Evolutionary conservation across 441 rosid genomes (phyloP).

Genomic region (Populus hybrid): DNA sequence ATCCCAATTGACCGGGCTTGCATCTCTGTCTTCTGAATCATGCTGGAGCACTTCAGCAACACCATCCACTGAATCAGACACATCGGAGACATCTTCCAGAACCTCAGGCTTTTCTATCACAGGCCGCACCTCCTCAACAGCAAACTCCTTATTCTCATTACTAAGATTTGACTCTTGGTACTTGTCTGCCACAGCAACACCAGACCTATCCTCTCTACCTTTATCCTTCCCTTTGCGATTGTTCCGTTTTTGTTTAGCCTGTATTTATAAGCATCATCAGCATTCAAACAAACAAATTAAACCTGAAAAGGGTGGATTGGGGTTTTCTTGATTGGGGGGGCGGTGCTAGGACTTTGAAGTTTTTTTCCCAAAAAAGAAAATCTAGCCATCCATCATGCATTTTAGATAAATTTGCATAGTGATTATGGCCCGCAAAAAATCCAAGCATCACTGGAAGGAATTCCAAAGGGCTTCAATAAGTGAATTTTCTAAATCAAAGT

Average conservation of each 20-base stretch:
- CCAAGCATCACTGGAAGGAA: neutral
- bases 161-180: constrained; percentile 35
- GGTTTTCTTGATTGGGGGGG: neutral
- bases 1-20: constrained; percentile 78
- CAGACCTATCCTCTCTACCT: constrained; percentile 60
- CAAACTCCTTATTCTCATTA: constrained; percentile 43
- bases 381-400: neutral
- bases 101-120: constrained; percentile 57
- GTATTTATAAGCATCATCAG: constrained; percentile 18
- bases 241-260: constrained; percentile 89
- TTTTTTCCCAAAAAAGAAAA: neutral
- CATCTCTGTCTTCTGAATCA: constrained; percentile 78
- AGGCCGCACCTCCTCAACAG: constrained; percentile 38
- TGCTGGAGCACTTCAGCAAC: constrained; percentile 56
- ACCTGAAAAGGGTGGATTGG: neutral
- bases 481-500: neutral
- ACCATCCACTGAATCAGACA: constrained; percentile 72
- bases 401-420: neutral
- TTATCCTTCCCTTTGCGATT: constrained; percentile 81
- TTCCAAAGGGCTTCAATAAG: neutral
- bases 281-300: neutral
- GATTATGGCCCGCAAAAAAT: neutral
- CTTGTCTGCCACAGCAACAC: constrained; percentile 33
- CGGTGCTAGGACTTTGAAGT: neutral
- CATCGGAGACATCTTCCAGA: constrained; percentile 65